These are phyloP conservation scores for Starmerella kuoi DNA, from an alignment of 805 yeast species.

Conservation along the genomic window DNA sequence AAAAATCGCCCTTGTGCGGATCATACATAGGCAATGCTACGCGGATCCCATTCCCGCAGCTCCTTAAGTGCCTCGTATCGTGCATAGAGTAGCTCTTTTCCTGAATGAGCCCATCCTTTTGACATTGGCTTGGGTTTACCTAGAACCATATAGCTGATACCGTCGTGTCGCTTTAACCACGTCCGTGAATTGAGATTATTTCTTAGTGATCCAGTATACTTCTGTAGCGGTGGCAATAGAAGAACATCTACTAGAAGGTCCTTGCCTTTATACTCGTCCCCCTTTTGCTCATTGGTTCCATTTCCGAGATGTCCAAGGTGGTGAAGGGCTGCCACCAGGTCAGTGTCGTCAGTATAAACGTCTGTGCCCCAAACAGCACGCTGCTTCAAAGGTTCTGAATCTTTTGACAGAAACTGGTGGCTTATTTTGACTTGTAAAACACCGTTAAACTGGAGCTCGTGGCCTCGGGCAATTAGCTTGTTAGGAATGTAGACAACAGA, in stretches of 20 bases:
- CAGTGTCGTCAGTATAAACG: slow-evolving; percentile 88
- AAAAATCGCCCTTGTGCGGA: too few relatives aligned
- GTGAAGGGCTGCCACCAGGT: slow-evolving; percentile 56
- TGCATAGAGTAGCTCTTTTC: slow-evolving; percentile 3
- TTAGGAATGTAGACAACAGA: slow-evolving; percentile 38
- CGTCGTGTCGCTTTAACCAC: slow-evolving; percentile 69
- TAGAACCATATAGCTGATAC: slow-evolving; percentile 55
- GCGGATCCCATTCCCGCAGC: slow-evolving; percentile 9
- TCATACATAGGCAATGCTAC: slow-evolving; percentile 3
- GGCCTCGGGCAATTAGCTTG: slow-evolving; percentile 22
- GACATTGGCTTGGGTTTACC: slow-evolving; percentile 14
- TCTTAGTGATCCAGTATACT: slow-evolving; percentile 52
- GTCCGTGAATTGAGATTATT: slow-evolving; percentile 62
- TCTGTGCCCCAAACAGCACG: slow-evolving; percentile 85
- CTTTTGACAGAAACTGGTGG: slow-evolving; percentile 29
- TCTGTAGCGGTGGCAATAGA: slow-evolving; percentile 55
- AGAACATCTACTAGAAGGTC: slow-evolving; percentile 48
- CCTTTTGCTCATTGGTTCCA: neutral
- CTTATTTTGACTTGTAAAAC: slow-evolving; percentile 48
- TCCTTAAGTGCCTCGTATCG: slow-evolving; percentile 11
- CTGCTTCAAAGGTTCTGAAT: slow-evolving; percentile 27
- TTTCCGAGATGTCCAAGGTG: slow-evolving; percentile 53
- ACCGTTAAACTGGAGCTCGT: slow-evolving; percentile 28
- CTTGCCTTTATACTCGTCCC: slow-evolving; percentile 25
- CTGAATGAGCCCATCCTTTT: slow-evolving; percentile 14